These are phyloP conservation scores for Populus euphratica DNA, from an alignment of 345 rosid genomes.

Conservation along the genomic window DNA sequence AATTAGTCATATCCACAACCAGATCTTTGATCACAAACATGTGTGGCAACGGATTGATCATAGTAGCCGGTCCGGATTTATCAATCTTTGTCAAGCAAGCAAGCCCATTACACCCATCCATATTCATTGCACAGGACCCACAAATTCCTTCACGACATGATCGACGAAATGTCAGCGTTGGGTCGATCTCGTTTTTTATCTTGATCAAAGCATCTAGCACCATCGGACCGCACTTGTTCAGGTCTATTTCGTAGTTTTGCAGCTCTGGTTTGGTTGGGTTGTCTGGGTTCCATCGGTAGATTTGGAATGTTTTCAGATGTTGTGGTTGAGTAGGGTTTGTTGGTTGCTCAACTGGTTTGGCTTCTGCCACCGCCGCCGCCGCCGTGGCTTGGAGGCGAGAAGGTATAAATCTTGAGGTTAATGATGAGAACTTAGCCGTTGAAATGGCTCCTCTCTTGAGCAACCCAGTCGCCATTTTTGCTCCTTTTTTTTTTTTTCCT, in stretches of 20 bases:
- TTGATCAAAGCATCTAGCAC: constrained; percentile 90
- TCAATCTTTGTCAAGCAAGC: constrained; percentile 85
- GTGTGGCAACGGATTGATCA: constrained; percentile 80
- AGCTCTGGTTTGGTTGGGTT: constrained; percentile 69
- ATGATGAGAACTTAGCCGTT: constrained; percentile 1
- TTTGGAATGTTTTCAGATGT: constrained; percentile 65
- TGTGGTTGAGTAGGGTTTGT: too few relatives aligned
- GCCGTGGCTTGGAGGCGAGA: constrained; percentile 48
- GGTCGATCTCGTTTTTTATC: constrained; percentile 96
- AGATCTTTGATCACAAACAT: constrained; percentile 94
- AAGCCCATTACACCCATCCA: constrained; percentile 89
- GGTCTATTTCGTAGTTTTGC: constrained; percentile 64
- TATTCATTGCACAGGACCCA: constrained; percentile 96
- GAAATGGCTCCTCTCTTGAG: constrained; percentile 13
- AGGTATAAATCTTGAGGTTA: constrained; percentile 34
- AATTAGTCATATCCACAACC: constrained; percentile 95
- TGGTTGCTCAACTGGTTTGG: constrained; percentile 13
- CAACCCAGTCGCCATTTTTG: constrained; percentile 19
- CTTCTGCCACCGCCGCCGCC: constrained; percentile 42
- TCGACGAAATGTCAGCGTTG: constrained; percentile 84
- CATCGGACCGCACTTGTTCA: constrained; percentile 93
- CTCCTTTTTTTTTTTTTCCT: neutral
- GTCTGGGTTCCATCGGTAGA: constrained; percentile 93
- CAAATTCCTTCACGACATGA: constrained; percentile 98
- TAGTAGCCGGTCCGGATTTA: constrained; percentile 32